Evolutionary conservation across 2,329 filamentous ascomycete genomes (phyloP).

Genomic region (Harringtonia aguacate): DNA sequence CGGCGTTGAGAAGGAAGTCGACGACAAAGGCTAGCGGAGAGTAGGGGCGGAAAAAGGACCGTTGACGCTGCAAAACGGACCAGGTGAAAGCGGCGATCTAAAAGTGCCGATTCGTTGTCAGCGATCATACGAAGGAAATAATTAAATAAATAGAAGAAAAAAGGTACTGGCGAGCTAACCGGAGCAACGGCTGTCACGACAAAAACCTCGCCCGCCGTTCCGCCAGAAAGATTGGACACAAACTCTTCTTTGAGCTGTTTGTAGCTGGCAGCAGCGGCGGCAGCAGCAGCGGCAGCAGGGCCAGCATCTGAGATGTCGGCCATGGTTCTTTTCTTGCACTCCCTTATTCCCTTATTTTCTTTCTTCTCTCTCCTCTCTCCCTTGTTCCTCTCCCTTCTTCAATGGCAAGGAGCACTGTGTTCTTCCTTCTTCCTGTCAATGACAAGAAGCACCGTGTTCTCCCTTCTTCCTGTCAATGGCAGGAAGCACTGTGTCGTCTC

Average conservation of each 20-base stretch:
- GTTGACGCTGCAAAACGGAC: conserved; percentile 76
- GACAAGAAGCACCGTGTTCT: too few relatives aligned
- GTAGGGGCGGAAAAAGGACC: conserved; percentile 74
- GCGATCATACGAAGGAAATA: background rate
- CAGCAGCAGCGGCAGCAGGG: conserved; percentile 6
- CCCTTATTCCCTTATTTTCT: background rate
- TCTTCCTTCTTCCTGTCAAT: too few relatives aligned
- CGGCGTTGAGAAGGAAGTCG: conserved; percentile 84
- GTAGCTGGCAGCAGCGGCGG: conserved; percentile 46
- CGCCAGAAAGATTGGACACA: conserved; percentile 82
- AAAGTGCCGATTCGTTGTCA: background rate
- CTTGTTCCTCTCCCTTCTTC: too few relatives aligned
- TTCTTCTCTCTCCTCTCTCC: too few relatives aligned
- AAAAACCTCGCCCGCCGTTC: conserved; percentile 76
- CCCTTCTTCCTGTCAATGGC: too few relatives aligned
- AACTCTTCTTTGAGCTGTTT: conserved; percentile 92
- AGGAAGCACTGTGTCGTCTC: too few relatives aligned
- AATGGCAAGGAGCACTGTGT: too few relatives aligned
- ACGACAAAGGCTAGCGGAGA: conserved; percentile 54
- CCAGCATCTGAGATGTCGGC: conserved; percentile 5
- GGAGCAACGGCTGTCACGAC: conserved; percentile 75
- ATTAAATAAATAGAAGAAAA: background rate
- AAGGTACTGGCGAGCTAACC: conserved; percentile 37
- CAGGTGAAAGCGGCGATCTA: conserved; percentile 77
- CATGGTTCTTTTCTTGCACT: background rate